phyloP scores from a whole-genome alignment of 2,329 filamentous ascomycete species.

The Cytospora piceae region DNA sequence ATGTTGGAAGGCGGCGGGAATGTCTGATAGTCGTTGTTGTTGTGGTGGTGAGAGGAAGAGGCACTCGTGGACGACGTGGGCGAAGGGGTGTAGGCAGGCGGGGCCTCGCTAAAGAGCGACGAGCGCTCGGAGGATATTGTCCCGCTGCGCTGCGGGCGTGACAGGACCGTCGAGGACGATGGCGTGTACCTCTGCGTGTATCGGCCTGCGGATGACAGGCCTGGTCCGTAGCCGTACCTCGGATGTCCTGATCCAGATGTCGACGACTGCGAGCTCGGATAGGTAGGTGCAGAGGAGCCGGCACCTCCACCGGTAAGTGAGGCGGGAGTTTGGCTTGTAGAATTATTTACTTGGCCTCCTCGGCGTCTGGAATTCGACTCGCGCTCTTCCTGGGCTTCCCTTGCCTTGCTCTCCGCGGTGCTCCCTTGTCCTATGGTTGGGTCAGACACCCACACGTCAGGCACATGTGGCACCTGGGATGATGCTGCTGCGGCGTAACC shows the following conservation, averaged over 20 bases:
- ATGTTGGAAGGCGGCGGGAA: slow-evolving; percentile 45
- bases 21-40: slow-evolving; percentile 46
- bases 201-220: slow-evolving; percentile 10
- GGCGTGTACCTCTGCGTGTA: slow-evolving; percentile 23
- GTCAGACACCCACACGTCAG: slow-evolving; percentile 54
- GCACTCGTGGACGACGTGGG: slow-evolving; percentile 39
- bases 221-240: slow-evolving; percentile 20
- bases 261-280: slow-evolving; percentile 3
- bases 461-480: slow-evolving; percentile 48
- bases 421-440: slow-evolving; percentile 47
- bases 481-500: slow-evolving; percentile 32
- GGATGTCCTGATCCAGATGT: slow-evolving; percentile 12
- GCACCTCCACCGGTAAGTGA: slow-evolving; percentile 4
- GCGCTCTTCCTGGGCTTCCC: slow-evolving; percentile 49
- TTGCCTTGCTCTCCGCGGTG: slow-evolving; percentile 46
- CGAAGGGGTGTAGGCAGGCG: slow-evolving; percentile 55
- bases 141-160: slow-evolving; percentile 32
- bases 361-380: slow-evolving; percentile 26
- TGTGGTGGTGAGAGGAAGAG: slow-evolving; percentile 29
- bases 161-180: slow-evolving; percentile 30
- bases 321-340: slow-evolving; percentile 8
- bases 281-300: neutral
- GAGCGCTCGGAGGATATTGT: slow-evolving; percentile 41
- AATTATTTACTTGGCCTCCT: slow-evolving; percentile 9
- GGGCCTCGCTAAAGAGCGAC: slow-evolving; percentile 44